Evolutionary conservation across 192 early-diverging fungal genomes (phyloP), one percentile per base, ranked within the genome.

Genomic region (Entomortierella beljakovae): DNA sequence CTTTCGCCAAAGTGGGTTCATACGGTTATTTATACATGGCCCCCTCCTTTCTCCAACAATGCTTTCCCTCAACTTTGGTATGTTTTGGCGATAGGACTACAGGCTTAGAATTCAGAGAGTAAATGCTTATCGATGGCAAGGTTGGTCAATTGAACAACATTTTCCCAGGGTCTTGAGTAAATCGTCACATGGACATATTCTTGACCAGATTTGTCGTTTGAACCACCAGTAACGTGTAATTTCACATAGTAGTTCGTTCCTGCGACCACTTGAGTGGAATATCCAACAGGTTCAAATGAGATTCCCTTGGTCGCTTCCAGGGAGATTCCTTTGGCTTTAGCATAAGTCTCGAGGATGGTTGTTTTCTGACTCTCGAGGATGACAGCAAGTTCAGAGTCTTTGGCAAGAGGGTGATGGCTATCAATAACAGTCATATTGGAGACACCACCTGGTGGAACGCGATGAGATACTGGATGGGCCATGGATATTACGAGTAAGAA

Each of bases 181-280:
- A 75, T 75, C 58, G 28, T 67, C 40, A 62, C 29, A 49, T 75
- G 72, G 11, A 61, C 48, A 33, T 67, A 57, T 52, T 75, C 64
- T 18, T 46, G n/a, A 8, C 23, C 35, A 16, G 53, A 43, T 6
- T 58, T 16, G 18, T 64, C 60, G 25, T n/a, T n/a, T 60, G 31
- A 26, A 66, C 64, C 23, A 22, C 9, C 23, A 75, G n/a, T n/a
- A n/a, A n/a, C n/a, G n/a, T n/a, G n/a, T n/a, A n/a, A n/a, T 37
- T 68, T 75, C 31, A 75, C 72, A 57, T 42, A 68, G 33, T 75
- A 68, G 43, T 68, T 68, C 23, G 53, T 62, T 6, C 64, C 72
- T n/a, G 64, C 64, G 25, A 68, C 72, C 7, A 62, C 53, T 28
- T 75, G 72, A 23, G 64, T 68, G 1, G 72, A 49, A 46, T 50